A percentile compares a stretch with the other conserved stretches of the same genome.
Evolutionary conservation across 148 eudicot species (phyloP).

Genomic region (Rhododendron simsii): DNA sequence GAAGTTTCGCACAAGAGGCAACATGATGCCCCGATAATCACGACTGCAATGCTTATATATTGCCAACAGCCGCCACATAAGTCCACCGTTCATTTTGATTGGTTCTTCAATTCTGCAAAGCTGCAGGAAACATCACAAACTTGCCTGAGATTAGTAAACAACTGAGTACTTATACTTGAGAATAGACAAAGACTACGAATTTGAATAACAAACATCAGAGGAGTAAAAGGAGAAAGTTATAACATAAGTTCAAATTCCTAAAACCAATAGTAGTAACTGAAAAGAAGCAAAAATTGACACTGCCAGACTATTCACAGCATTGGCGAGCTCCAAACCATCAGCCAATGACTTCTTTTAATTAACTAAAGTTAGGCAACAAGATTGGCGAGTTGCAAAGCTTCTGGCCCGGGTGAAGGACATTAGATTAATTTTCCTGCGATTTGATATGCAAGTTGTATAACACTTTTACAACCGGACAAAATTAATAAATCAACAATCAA

Average conservation of each 20-base stretch:
- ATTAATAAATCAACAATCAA: not conserved
- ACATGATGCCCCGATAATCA: not conserved
- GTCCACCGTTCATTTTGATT: not conserved
- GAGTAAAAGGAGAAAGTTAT: not conserved
- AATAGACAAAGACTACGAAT: not conserved
- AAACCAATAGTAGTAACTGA: not conserved
- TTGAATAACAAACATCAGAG: not conserved
- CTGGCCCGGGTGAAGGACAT: not conserved
- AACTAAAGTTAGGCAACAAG: not conserved
- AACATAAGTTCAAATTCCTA: not conserved
- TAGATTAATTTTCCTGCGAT: not conserved
- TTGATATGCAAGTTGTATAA: not conserved
- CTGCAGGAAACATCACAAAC: constrained; percentile 6
- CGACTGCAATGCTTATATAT: not conserved
- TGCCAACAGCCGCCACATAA: not conserved
- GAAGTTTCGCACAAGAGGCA: constrained; percentile 3
- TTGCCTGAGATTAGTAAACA: not conserved
- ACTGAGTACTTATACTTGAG: not conserved
- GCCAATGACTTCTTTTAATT: not conserved
- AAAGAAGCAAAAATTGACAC: not conserved
- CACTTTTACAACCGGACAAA: not conserved
- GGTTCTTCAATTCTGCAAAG: not conserved
- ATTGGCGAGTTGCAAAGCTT: not conserved
- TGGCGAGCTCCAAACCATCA: not conserved
- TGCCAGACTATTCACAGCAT: not conserved